Conservation (phyloP, 2,329 filamentous ascomycete species). For the Colletotrichum euphorbiae region DNA sequence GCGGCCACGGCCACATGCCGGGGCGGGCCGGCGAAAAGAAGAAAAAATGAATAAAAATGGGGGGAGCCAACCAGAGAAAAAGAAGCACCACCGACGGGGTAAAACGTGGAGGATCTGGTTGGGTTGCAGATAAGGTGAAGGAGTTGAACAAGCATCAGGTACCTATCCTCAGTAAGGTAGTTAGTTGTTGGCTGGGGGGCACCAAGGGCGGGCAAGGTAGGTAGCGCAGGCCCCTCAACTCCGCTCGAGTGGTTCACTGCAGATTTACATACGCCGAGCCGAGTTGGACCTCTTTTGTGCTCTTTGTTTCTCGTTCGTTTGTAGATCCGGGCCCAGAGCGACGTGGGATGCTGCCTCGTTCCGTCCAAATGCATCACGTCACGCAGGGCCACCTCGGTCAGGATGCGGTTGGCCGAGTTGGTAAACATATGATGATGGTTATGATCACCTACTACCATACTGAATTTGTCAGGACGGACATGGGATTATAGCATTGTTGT, state of each 20-base stretch:
- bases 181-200: constrained; percentile 27
- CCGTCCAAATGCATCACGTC: constrained; percentile 21
- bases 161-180: constrained; percentile 1
- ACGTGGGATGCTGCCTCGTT: constrained; percentile 15
- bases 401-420: constrained; percentile 18
- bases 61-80: neutral
- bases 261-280: constrained; percentile 24
- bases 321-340: constrained; percentile 2
- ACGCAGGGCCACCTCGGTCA: constrained; percentile 26
- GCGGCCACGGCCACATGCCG: constrained; percentile 22
- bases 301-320: neutral
- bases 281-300: constrained; percentile 13
- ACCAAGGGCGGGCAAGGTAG: neutral
- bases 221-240: constrained; percentile 16
- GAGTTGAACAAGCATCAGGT: constrained; percentile 14
- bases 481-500: neutral
- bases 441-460: neutral
- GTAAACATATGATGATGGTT: neutral
- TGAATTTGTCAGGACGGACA: neutral
- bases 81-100: constrained; percentile 1
- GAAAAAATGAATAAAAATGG: neutral
- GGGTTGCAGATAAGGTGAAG: constrained; percentile 34
- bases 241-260: constrained; percentile 18
- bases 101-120: constrained; percentile 21
- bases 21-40: constrained; percentile 10